Evolutionary conservation across 1,139 yeast species (phyloP).

Genomic region (Tardiomyces depauwii): DNA sequence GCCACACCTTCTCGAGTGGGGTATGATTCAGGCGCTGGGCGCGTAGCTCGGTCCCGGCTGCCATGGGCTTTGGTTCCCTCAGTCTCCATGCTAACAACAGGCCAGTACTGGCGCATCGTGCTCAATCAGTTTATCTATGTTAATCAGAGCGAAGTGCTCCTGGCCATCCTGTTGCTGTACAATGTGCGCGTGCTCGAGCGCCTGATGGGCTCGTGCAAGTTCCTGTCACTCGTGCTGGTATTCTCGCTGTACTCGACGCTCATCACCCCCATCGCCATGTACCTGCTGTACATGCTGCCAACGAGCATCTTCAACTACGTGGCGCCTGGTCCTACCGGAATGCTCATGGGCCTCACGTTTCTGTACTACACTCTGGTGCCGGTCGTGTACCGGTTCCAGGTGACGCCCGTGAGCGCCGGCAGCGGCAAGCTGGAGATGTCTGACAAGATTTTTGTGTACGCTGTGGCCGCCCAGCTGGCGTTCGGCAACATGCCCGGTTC

Average conservation of each 20-base stretch:
- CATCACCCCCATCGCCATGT: constrained; percentile 22
- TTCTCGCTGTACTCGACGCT: constrained; percentile 24
- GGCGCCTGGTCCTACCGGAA: constrained; percentile 53
- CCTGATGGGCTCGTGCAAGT: constrained; percentile 50
- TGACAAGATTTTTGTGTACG: constrained; percentile 47
- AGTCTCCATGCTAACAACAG: constrained; percentile 12
- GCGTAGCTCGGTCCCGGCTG: neutral
- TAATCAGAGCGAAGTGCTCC: constrained; percentile 56
- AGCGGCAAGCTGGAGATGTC: constrained; percentile 23
- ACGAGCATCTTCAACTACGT: constrained; percentile 14
- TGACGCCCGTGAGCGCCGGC: constrained; percentile 16
- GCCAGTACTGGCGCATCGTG: constrained; percentile 57
- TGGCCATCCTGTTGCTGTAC: constrained; percentile 42
- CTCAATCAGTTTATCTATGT: constrained; percentile 46
- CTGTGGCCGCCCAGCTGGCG: constrained; percentile 40
- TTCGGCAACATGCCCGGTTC: constrained; percentile 7
- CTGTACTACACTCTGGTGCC: constrained; percentile 51
- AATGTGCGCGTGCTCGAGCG: constrained; percentile 55
- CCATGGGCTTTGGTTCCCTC: neutral
- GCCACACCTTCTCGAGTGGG: constrained; percentile 49
- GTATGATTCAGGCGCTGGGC: too few relatives aligned
- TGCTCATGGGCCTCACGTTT: constrained; percentile 47
- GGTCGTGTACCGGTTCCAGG: constrained; percentile 45
- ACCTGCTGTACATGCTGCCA: constrained; percentile 26
- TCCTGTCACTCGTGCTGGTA: constrained; percentile 27